These are phyloP conservation scores for Neltuma alba DNA, from an alignment of 306 rosid species.

Conservation along the genomic window DNA sequence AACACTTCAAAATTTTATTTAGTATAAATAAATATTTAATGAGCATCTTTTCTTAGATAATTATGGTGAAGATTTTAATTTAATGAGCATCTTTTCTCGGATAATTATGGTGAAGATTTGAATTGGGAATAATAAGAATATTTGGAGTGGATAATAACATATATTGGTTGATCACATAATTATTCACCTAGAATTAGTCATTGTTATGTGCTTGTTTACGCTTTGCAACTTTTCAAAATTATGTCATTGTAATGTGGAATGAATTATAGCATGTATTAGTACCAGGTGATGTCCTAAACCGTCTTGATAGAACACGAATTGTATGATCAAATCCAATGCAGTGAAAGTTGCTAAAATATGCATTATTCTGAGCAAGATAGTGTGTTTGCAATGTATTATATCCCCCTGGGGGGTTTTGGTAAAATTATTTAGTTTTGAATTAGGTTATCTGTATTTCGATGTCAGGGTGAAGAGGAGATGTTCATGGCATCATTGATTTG, in stretches of 20 bases:
- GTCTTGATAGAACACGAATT: constrained; percentile 12
- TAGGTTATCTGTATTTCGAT: constrained; percentile 23
- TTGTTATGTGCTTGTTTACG: neutral
- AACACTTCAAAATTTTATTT: constrained; percentile 31
- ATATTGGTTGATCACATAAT: constrained; percentile 13
- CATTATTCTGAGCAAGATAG: constrained; percentile 9
- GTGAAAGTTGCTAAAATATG: constrained; percentile 9
- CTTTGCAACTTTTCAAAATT: neutral
- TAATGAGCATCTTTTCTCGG: neutral
- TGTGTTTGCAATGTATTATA: constrained; percentile 15
- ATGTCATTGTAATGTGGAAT: constrained; percentile 14
- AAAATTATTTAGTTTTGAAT: constrained; percentile 10
- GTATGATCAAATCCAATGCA: constrained; percentile 16
- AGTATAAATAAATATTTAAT: constrained; percentile 4
- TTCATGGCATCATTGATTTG: constrained; percentile 95
- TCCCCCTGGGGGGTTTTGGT: neutral
- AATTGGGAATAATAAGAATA: constrained; percentile 10
- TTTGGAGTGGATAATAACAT: neutral
- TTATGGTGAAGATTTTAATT: no score
- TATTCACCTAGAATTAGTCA: constrained; percentile 11
- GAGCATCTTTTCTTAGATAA: neutral
- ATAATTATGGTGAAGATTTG: neutral
- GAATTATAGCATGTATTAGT: constrained; percentile 25
- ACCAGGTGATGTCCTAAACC: constrained; percentile 17
- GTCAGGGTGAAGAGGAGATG: constrained; percentile 73